Evolutionary conservation across 305 asterid species (phyloP).

Genomic region (Solanum chacoense): DNA sequence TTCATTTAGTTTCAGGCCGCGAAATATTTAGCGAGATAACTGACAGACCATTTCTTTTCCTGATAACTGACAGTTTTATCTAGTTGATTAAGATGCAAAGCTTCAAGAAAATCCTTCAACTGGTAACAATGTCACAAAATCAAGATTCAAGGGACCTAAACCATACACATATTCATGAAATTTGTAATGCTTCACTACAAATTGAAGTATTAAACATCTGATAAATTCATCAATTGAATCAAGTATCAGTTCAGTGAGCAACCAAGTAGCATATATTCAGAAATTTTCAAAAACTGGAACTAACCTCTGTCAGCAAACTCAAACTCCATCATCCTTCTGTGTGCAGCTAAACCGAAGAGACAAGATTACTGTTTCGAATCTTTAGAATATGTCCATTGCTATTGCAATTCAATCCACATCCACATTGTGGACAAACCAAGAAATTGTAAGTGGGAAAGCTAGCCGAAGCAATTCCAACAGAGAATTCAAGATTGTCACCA

Average conservation of each 20-base stretch:
- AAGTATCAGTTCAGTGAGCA: background rate
- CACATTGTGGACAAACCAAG: conserved; percentile 37
- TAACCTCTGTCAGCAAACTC: background rate
- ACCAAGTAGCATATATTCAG: background rate
- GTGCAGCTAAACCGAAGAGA: conserved; percentile 2
- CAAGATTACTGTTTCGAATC: background rate
- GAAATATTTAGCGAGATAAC: background rate
- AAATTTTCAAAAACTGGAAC: background rate
- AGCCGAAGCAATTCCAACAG: conserved; percentile 46
- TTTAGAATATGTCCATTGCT: background rate
- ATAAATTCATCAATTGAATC: background rate
- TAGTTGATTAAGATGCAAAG: background rate
- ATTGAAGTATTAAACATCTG: background rate
- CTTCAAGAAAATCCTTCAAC: background rate
- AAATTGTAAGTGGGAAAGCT: conserved; percentile 30
- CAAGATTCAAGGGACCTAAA: background rate
- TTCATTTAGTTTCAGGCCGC: background rate
- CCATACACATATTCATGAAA: background rate
- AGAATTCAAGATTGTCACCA: conserved; percentile 25
- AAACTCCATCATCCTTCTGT: background rate
- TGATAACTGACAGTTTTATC: background rate
- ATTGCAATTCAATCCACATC: conserved; percentile 40
- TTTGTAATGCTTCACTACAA: background rate
- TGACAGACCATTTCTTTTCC: background rate
- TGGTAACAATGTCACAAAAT: background rate